These are phyloP conservation scores for Scheffersomyces parashehatae DNA, from an alignment of 1,139 yeast genomes.

Conservation along the genomic window DNA sequence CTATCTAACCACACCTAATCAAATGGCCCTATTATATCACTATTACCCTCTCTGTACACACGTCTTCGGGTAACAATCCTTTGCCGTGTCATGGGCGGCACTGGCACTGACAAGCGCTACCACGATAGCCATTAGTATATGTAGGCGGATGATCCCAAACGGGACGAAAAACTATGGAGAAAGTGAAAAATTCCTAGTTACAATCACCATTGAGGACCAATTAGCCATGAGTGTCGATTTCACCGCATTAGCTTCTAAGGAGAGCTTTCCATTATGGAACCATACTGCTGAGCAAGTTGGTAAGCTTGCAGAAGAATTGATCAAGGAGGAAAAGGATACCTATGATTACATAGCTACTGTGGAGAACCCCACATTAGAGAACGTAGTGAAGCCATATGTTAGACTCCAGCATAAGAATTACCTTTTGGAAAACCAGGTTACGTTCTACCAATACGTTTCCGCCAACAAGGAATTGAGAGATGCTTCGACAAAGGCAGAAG, in stretches of 20 bases:
- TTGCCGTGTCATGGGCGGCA: too few species aligned
- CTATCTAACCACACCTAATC: too few species aligned
- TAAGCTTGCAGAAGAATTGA: constrained; percentile 43
- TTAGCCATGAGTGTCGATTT: constrained; percentile 18
- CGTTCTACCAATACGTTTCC: constrained; percentile 73
- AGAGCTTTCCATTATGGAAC: constrained; percentile 53
- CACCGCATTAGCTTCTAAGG: constrained; percentile 10
- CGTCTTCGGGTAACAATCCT: too few species aligned
- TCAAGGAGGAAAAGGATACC: constrained; percentile 43
- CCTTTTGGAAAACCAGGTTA: constrained; percentile 47
- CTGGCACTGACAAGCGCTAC: too few species aligned
- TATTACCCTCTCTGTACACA: too few species aligned
- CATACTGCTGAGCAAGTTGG: constrained; percentile 55
- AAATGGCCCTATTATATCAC: too few species aligned
- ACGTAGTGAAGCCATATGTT: constrained; percentile 53
- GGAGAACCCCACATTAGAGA: constrained; percentile 56
- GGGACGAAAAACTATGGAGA: too few species aligned
- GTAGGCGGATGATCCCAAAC: too few species aligned
- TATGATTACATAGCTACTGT: constrained; percentile 56
- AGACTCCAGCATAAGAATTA: constrained; percentile 48
- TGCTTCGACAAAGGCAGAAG: constrained; percentile 66
- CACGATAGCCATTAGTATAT: too few species aligned
- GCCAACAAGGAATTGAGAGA: constrained; percentile 62
- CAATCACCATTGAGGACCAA: too few species aligned
- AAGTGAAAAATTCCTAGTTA: too few species aligned